A percentile compares a stretch with the other conserved stretches of the same genome.
phyloP scores from a whole-genome alignment of 1,139 yeast genomes.

The Debaryomyces subglobosus region DNA sequence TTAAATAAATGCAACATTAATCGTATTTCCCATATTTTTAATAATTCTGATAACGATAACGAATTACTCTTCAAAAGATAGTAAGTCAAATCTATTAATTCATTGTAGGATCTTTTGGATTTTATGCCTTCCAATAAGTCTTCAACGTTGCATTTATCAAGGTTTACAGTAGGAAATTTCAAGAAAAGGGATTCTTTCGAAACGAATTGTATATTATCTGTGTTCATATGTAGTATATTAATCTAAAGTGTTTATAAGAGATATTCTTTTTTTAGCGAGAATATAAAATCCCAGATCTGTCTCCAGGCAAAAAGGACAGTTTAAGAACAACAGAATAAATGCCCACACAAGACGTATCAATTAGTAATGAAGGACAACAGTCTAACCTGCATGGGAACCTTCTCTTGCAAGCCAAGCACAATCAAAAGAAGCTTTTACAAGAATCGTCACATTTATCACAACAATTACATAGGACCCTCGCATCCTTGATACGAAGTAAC shows the following conservation, averaged over 20 bases:
- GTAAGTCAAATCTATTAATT: slow-evolving; percentile 21
- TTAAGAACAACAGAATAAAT: neutral
- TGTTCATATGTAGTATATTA: neutral
- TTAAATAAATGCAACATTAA: slow-evolving; percentile 35
- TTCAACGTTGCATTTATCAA: slow-evolving; percentile 6
- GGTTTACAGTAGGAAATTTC: slow-evolving; percentile 15
- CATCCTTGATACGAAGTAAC: slow-evolving; percentile 29
- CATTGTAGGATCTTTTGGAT: slow-evolving; percentile 9
- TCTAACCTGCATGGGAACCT: slow-evolving; percentile 28
- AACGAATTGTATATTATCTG: slow-evolving; percentile 10
- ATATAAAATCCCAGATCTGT: neutral
- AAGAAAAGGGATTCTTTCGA: slow-evolving; percentile 21
- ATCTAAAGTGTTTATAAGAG: neutral
- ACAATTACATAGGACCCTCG: slow-evolving; percentile 31
- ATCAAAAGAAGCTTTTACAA: slow-evolving; percentile 32
- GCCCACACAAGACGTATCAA: neutral
- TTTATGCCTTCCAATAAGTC: slow-evolving; percentile 8
- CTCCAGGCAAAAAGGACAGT: neutral
- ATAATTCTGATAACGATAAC: slow-evolving; percentile 13
- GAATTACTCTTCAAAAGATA: slow-evolving; percentile 16
- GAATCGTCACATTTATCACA: slow-evolving; percentile 32
- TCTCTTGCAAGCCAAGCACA: slow-evolving; percentile 38
- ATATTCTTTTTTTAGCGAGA: neutral
- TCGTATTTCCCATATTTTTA: slow-evolving; percentile 44
- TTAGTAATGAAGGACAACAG: neutral